These are phyloP conservation scores for Phytophthora hibernalis DNA, from an alignment of 352 stramenopile species.

Conservation along the genomic window DNA sequence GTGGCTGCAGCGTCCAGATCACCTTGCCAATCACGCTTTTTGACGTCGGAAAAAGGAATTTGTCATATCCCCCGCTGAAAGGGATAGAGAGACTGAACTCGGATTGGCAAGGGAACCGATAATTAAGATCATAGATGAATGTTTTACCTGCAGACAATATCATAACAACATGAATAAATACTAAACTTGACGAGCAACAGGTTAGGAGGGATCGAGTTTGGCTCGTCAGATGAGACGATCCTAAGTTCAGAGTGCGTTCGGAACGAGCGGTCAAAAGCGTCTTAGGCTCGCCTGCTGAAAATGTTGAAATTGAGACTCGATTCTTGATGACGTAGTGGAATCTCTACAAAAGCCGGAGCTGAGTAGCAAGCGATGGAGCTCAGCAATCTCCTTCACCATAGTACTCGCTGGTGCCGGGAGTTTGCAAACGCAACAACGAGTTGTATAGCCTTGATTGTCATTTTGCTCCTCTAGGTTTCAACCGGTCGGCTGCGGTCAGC, in stretches of 20 bases:
- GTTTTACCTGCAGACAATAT: background rate
- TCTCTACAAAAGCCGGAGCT: background rate
- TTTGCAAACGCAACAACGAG: conserved; percentile 4
- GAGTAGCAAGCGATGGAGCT: background rate
- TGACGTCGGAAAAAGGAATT: background rate
- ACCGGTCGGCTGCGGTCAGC: background rate
- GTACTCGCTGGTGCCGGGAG: too few species aligned
- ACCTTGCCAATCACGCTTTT: conserved; percentile 1
- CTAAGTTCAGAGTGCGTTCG: background rate
- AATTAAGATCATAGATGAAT: background rate
- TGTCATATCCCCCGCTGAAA: background rate
- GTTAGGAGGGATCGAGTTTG: background rate
- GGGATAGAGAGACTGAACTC: background rate
- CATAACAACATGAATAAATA: background rate
- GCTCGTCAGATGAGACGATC: background rate
- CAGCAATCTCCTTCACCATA: background rate
- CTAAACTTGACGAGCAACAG: too few species aligned
- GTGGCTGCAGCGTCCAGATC: background rate
- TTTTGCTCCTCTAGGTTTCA: background rate
- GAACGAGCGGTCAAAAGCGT: background rate
- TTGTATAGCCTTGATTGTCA: too few species aligned
- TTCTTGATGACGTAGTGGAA: too few species aligned
- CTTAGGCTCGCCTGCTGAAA: background rate
- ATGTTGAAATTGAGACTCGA: too few species aligned
- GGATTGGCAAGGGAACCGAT: background rate